Base-by-base conservation (phyloP, 2,329 filamentous ascomycete genomes). In the Drechslera avenae region DNA sequence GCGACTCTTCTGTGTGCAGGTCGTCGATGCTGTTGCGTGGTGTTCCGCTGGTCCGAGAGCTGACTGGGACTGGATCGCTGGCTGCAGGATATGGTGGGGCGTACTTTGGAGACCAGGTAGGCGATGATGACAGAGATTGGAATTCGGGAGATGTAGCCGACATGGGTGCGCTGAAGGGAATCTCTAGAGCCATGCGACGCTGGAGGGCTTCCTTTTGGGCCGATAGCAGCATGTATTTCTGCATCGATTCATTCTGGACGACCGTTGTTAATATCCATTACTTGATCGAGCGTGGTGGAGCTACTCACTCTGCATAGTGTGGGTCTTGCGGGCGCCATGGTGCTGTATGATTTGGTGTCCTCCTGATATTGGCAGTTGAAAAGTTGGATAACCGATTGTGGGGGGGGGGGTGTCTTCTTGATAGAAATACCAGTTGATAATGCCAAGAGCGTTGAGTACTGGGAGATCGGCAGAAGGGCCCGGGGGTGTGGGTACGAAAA, bases 161-260 rank as follows among this genome's bases (percentile, higher is more conserved):
- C 56, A 72, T 64, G 5, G 72, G 69, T 16, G 68, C 62, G 5
- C 49, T 50, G 47, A 69, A 60, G 36, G 73, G 64, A 44, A 73
- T 53, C 33, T 69, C 59, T 53, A 75, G 60, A 9, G 73, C 75
- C 18, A 77, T 61, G 19, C 73, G 68, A 32, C 73, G 70, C 42
- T 71, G 73, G 31, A 77, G 56, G 35, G 63, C 66, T 51, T 74
- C 73, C 56, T 76, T 73, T 43, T 77, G 73, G 17, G 71, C 72
- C 36, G 71, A 69, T 13, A 77, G 66, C 9, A 71, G 58, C 52
- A 76, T 68, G 59, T 76, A 76, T 48, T 68, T 71, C 52, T 74
- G 68, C 60, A 75, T 69, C 3, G 68, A 63, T 49, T 72, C 63
- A 46, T 66, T 62, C 63, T 64, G 19, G 2, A 16, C 3, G 7